Percentiles rank a stretch among this genome's conserved stretches.
Conservation (phyloP, 768 basidiomycete species). For the Sporobolomyces pararoseus region DNA sequence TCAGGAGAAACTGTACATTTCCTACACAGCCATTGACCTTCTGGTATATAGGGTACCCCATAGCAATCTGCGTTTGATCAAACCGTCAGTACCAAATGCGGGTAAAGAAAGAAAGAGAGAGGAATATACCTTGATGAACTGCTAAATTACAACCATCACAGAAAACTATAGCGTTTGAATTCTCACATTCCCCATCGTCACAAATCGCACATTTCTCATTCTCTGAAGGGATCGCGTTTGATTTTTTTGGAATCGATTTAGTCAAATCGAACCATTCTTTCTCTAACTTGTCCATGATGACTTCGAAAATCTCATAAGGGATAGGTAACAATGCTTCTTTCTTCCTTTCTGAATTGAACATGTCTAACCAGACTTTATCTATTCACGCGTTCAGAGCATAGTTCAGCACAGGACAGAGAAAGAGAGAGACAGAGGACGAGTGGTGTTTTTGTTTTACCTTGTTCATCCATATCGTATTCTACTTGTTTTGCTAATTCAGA, state of each 20-base stretch:
- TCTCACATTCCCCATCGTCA: constrained; percentile 97
- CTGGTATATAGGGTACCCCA: constrained; percentile 97
- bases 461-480: constrained; percentile 99
- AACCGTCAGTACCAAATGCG: background rate
- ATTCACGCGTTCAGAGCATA: too few species aligned
- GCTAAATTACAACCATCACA: constrained; percentile 98
- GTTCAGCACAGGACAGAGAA: too few species aligned
- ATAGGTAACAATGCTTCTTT: constrained; percentile 69
- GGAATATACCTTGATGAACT: constrained; percentile 82
- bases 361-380: constrained; percentile 95
- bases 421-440: constrained; percentile 6
- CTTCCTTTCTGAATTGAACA: constrained; percentile 68
- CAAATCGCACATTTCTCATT: constrained; percentile 96
- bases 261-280: constrained; percentile 99
- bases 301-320: constrained; percentile 82
- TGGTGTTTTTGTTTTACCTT: constrained; percentile 63
- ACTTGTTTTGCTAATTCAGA: constrained; percentile 86
- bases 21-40: constrained; percentile 97
- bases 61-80: constrained; percentile 71
- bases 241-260: constrained; percentile 85
- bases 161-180: constrained; percentile 97
- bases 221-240: constrained; percentile 81
- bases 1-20: constrained; percentile 98
- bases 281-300: constrained; percentile 94
- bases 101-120: background rate